These are phyloP conservation scores for Xylaria sp. DNA, from an alignment of 2,329 filamentous ascomycete species.

Conservation along the genomic window DNA sequence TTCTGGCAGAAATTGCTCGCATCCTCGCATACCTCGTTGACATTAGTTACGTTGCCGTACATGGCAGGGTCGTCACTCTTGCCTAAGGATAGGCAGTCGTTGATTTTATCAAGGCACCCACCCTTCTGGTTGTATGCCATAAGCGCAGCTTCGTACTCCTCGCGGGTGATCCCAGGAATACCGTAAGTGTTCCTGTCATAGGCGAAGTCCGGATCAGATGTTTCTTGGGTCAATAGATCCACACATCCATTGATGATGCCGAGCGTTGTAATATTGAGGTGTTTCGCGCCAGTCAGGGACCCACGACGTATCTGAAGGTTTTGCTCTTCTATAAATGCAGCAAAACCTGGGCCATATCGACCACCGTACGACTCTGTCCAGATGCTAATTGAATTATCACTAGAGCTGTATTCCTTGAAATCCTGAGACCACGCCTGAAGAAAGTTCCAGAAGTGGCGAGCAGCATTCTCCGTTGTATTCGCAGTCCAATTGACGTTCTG, in stretches of 20 bases:
- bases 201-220: too few relatives aligned
- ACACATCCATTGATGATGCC: constrained; percentile 40
- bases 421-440: constrained; percentile 48
- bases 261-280: constrained; percentile 34
- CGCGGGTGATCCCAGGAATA: too few relatives aligned
- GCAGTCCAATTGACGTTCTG: constrained; percentile 4
- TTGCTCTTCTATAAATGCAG: constrained; percentile 37
- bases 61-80: too few relatives aligned
- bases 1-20: too few relatives aligned
- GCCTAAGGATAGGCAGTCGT: too few relatives aligned
- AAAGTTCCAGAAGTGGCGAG: constrained; percentile 49
- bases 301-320: constrained; percentile 33
- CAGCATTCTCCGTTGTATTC: constrained; percentile 47
- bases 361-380: constrained; percentile 42
- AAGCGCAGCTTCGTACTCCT: too few relatives aligned
- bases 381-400: constrained; percentile 33
- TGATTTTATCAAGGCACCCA: too few relatives aligned
- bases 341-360: constrained; percentile 40
- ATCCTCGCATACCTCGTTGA: too few relatives aligned
- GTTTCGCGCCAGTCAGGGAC: constrained; percentile 26
- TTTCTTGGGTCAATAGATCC: constrained; percentile 32
- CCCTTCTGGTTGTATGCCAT: too few relatives aligned
- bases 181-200: too few relatives aligned
- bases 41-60: too few relatives aligned
- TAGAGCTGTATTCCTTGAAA: constrained; percentile 43